Base-by-base conservation (phyloP, 495 filamentous ascomycete genomes). In the Parmelia sp. region DNA sequence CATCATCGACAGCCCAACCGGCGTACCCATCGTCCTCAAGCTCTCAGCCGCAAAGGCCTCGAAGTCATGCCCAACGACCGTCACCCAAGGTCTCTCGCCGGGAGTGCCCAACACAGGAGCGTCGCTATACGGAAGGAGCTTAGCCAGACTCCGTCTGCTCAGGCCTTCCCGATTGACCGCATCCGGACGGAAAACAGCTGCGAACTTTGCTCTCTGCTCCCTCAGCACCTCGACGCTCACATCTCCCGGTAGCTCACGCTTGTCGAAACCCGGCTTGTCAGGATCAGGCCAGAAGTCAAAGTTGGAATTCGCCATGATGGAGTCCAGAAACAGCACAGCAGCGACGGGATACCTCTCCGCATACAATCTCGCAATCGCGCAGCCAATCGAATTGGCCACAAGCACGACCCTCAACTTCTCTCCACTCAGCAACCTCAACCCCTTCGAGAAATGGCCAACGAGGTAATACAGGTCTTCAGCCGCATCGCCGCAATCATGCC, bases 231-330 rank as follows among this genome's bases (percentile, higher is more conserved):
- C 77, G 31, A 76, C 66, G 2, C 78, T 75, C 21, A 83, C 72
- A 44, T 74, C 82, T 0, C 69, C 56, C 0, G 79, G 80, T 1
- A 87, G 70, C 0, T 64, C 57, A 0, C 60, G 55, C 0, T 72
- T 68, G 60, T 83, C 74, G 66, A 87, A 87, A 10, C 39, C 72
- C 10, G 74, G 66, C 0, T 71, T 72, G 65, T 84, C 81, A 4
- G 86, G 86, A 66, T 89, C 80, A 1, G 84, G 86, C 69, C 82
- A 85, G 17, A 85, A 65, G 10, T 81, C 83, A 55, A 83, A 84
- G 66, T 88, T 79, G 5, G 77, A 78, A 70, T 86, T 86, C 15
- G 83, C 81, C 68, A 88, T 81, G 71, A 84, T 82, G 37, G 82
- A 83, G 69, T 89, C 86, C 0, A 89, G 80, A 7, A 88, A 74